Evolutionary conservation across 2,329 filamentous ascomycete genomes (phyloP).

Genomic region (Penicillium hesseltinei): DNA sequence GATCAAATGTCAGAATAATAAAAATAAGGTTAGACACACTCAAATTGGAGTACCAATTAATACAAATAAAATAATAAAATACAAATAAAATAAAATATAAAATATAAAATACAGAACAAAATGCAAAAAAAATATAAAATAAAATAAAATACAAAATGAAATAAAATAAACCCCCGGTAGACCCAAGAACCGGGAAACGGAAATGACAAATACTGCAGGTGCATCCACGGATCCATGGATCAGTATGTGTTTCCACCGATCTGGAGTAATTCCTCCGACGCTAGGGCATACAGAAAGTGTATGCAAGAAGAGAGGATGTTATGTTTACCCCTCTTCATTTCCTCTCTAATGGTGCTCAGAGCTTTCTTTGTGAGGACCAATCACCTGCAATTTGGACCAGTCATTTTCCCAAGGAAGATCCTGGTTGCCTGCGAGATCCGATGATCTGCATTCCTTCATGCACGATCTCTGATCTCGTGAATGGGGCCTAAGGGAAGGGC

Average conservation of each 20-base stretch:
- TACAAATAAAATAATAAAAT: no score
- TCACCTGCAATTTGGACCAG: conserved; percentile 1
- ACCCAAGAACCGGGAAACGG: conserved; percentile 5
- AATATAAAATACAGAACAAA: neutral
- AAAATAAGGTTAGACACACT: neutral
- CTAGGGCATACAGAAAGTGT: neutral
- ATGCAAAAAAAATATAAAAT: no score
- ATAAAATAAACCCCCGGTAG: neutral
- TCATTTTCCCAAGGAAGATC: conserved; percentile 2
- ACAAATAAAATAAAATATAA: neutral
- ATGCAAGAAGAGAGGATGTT: neutral
- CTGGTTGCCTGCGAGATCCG: conserved; percentile 19
- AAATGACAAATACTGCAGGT: conserved; percentile 5
- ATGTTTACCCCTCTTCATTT: neutral
- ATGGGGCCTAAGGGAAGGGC: conserved; percentile 3
- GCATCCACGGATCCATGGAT: neutral
- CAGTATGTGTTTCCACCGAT: neutral
- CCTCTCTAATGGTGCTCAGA: conserved; percentile 9
- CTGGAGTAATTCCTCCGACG: conserved; percentile 5
- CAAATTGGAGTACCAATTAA: neutral
- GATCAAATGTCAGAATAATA: neutral
- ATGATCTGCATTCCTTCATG: conserved; percentile 27
- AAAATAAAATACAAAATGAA: no score
- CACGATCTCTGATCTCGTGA: conserved; percentile 23
- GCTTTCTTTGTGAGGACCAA: neutral